Evolutionary conservation across 306 rosid genomes (phyloP).

Genomic region (Canavalia ensiformis): DNA sequence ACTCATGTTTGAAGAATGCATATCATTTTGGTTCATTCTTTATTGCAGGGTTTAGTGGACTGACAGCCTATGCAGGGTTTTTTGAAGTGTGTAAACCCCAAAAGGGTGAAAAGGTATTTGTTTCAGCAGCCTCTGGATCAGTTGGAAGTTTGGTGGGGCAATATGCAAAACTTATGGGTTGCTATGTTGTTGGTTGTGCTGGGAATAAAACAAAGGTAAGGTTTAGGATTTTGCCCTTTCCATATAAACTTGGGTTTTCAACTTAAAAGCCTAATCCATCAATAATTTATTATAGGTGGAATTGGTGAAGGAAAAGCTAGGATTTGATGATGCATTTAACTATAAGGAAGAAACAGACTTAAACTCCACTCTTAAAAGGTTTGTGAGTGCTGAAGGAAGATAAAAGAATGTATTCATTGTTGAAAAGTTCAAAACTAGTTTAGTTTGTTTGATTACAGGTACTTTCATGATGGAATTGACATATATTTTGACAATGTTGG

Average conservation of each 20-base stretch:
- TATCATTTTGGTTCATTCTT: neutral
- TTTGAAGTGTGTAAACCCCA: constrained; percentile 66
- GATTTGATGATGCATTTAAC: constrained; percentile 88
- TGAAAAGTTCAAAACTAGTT: neutral
- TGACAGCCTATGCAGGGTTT: constrained; percentile 79
- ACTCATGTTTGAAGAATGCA: too few species aligned
- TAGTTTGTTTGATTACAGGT: constrained; percentile 43
- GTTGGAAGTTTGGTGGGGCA: constrained; percentile 81
- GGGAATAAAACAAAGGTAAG: constrained; percentile 74
- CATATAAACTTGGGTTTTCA: neutral
- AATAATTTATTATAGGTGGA: constrained; percentile 54
- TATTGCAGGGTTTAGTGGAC: constrained; percentile 66
- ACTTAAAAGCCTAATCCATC: neutral
- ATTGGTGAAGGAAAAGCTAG: constrained; percentile 70
- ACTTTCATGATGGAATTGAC: constrained; percentile 81
- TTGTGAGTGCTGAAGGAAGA: neutral
- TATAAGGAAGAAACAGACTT: constrained; percentile 76
- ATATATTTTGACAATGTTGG: constrained; percentile 91
- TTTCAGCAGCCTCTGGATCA: constrained; percentile 78
- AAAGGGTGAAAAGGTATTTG: constrained; percentile 80
- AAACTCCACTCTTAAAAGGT: constrained; percentile 70
- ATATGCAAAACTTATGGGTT: constrained; percentile 75
- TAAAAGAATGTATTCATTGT: neutral
- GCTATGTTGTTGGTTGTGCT: constrained; percentile 86
- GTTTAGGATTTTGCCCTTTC: neutral